A percentile compares a stretch with the other conserved stretches of the same genome.
Evolutionary conservation across 495 filamentous ascomycete genomes (phyloP).

Genomic region (Terfezia boudieri): DNA sequence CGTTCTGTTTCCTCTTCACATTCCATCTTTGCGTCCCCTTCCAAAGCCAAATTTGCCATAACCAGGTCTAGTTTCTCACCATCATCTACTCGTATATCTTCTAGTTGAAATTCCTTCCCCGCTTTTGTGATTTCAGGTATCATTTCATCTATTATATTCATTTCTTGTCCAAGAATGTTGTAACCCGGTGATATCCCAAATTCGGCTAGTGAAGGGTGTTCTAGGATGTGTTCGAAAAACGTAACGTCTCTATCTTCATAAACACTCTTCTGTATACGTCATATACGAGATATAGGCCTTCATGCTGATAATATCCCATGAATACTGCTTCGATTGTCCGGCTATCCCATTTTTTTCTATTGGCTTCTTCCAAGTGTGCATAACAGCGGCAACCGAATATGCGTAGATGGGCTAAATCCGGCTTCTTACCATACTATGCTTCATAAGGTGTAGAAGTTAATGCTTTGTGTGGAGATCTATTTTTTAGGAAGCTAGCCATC

Average conservation of each 20-base stretch:
- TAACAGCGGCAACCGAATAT: constrained; percentile 3
- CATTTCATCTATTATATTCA: background rate
- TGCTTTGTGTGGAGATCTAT: background rate
- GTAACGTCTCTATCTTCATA: background rate
- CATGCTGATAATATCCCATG: background rate
- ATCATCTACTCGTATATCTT: too few relatives aligned
- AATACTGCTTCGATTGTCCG: background rate
- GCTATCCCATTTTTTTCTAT: background rate
- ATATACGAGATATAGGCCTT: background rate
- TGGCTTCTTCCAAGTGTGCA: background rate
- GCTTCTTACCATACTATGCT: constrained; percentile 4
- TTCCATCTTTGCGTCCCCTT: too few relatives aligned
- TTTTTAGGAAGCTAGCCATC: background rate
- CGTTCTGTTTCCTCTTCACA: too few relatives aligned
- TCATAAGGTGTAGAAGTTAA: constrained; percentile 3
- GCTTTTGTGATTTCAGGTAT: too few relatives aligned
- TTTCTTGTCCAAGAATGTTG: background rate
- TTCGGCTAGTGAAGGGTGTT: background rate
- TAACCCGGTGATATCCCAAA: background rate
- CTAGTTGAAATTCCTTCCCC: too few relatives aligned
- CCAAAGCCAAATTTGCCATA: too few relatives aligned
- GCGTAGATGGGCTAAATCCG: constrained; percentile 1
- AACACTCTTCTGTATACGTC: background rate
- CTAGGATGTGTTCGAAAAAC: background rate
- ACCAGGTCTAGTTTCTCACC: too few relatives aligned